Base-by-base conservation (phyloP, 73 alveolate species). In the Diophrys appendiculata region DNA sequence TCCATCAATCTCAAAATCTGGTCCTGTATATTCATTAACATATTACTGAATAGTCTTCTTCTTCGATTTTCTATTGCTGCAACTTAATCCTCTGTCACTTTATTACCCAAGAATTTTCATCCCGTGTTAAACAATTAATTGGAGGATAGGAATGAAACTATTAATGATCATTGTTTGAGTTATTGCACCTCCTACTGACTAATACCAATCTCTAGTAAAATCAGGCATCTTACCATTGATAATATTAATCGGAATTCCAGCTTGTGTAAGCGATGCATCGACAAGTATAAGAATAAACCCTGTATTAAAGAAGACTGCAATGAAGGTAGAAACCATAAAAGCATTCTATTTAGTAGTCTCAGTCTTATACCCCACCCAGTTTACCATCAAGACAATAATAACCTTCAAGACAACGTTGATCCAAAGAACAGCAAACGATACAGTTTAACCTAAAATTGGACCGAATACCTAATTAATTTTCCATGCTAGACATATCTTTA, bases 1-100 rank as follows among this genome's bases (percentile, higher is more conserved):
- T 74, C 54, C 83, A 34, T 84, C 88, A 69, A 88, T 88, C 84
- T 74, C 54, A 60, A 68, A 88, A 22, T 88, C 95, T 14, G 95
- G 95, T 11, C 95, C 95, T 0, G 87, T 31, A 60, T 83, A 88
- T 33, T 81, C 22, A 31, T 83, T 90, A 29, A 88, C 87, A 54
- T 80, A 88, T 52, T 76, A 81, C 56, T 88, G 85, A 35, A 88
- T 65, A 26, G 87, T 69, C 23, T 78, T 81, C 81, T 70, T 82
- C 73, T 72, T 88, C 28, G 95, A 82, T 82, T 55, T 25, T 28
- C 54, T 54, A 0, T 25, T 34, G 23, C 65, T 65, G 53, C 69
- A 64, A 0, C 77, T 2, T 1, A 76, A 76, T 3, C 82, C 89
- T 54, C 77, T 68, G 65, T 88, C 95, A 11, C 33, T 75, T 31